phyloP scores from a whole-genome alignment of 805 yeast genomes.

The Wickerhamiella hasegawae region DNA sequence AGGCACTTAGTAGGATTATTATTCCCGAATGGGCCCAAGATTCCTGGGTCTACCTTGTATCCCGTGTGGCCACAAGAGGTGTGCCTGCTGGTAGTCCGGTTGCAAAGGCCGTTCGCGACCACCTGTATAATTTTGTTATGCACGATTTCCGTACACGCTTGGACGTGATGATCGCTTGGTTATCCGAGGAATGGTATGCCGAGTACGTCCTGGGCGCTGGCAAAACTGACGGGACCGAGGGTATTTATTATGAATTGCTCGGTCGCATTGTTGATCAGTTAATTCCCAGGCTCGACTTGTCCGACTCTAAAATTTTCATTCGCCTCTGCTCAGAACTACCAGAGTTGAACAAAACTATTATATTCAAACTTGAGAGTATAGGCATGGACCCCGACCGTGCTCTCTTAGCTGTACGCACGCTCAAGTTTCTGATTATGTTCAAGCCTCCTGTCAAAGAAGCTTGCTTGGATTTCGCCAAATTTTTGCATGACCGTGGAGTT shows the following conservation, averaged over 20 bases:
- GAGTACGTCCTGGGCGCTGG: constrained; percentile 54
- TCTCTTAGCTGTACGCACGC: constrained; percentile 63
- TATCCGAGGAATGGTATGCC: constrained; percentile 85
- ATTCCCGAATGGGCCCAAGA: constrained; percentile 48
- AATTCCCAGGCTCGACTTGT: constrained; percentile 69
- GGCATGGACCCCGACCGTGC: constrained; percentile 77
- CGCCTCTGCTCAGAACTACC: constrained; percentile 83
- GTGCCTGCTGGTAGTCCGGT: constrained; percentile 20
- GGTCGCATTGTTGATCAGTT: constrained; percentile 56
- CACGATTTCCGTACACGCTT: constrained; percentile 56
- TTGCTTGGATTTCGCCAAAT: constrained; percentile 23
- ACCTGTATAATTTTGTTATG: constrained; percentile 57
- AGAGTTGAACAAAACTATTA: constrained; percentile 42
- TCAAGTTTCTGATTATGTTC: constrained; percentile 69
- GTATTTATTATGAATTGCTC: constrained; percentile 62
- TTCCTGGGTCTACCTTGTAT: constrained; percentile 61
- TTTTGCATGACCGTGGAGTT: constrained; percentile 16
- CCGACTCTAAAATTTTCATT: constrained; percentile 66
- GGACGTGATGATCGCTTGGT: constrained; percentile 75
- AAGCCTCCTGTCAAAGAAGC: constrained; percentile 63
- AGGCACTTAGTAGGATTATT: neutral
- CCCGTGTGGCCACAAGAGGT: constrained; percentile 76
- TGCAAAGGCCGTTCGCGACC: constrained; percentile 44
- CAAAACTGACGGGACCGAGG: constrained; percentile 85
- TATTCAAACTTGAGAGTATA: constrained; percentile 50